These are phyloP conservation scores for Aspergillus panamensis DNA, from an alignment of 495 filamentous ascomycete genomes.

Conservation along the genomic window DNA sequence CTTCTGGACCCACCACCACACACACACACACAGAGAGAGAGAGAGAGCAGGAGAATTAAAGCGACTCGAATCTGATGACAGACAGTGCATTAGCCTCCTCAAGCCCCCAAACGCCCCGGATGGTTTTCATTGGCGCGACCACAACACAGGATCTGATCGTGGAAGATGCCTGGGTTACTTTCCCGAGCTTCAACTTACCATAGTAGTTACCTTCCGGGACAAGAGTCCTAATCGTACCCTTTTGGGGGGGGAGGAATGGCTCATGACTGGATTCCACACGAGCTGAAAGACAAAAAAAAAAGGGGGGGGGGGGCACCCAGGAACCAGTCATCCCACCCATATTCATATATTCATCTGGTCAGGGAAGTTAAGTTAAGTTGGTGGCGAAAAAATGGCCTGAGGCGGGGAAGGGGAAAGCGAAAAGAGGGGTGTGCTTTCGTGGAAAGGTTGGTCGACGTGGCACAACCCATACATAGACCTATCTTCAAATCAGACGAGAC, in stretches of 20 bases:
- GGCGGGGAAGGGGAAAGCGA: conserved; percentile 1
- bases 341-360: background rate
- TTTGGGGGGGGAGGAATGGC: background rate
- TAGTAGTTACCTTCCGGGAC: no score
- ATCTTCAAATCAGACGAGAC: background rate
- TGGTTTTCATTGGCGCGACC: background rate
- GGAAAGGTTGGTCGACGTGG: conserved; percentile 13
- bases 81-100: background rate
- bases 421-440: conserved; percentile 2
- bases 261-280: background rate
- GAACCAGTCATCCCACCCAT: conserved; percentile 9
- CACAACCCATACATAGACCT: background rate
- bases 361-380: background rate
- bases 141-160: background rate
- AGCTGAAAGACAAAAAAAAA: background rate
- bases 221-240: no score
- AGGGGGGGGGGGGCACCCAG: background rate
- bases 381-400: conserved; percentile 8
- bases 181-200: background rate
- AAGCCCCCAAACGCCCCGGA: background rate
- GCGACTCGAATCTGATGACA: background rate
- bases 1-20: no score
- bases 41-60: no score
- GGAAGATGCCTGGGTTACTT: background rate
- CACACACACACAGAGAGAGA: no score